These are phyloP conservation scores for Ascochyta lentis DNA, from an alignment of 2,329 filamentous ascomycete genomes.

Conservation along the genomic window DNA sequence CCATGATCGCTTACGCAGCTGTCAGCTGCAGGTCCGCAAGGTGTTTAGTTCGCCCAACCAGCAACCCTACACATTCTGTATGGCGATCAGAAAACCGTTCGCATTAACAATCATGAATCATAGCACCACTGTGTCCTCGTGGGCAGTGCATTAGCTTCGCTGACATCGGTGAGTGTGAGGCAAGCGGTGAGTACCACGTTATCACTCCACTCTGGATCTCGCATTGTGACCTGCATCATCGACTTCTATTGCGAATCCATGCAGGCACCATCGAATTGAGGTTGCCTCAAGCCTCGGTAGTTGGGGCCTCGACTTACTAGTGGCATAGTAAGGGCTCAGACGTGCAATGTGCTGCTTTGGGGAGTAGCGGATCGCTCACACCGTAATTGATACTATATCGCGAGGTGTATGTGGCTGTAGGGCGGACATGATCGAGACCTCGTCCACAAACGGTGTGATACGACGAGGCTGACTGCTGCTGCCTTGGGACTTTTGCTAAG, in stretches of 20 bases:
- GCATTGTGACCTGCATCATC: conserved; percentile 16
- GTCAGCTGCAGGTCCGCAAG: conserved; percentile 37
- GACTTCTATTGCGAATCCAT: conserved; percentile 8
- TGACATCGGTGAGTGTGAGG: conserved; percentile 17
- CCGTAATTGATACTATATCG: neutral
- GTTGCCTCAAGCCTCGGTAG: neutral
- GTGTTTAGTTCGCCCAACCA: conserved; percentile 18
- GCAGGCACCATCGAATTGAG: conserved; percentile 12
- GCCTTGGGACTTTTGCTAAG: conserved; percentile 22
- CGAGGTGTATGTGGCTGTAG: conserved; percentile 8
- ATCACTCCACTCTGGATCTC: conserved; percentile 14
- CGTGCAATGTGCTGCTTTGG: conserved; percentile 1
- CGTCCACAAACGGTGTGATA: conserved; percentile 24
- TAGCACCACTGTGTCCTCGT: conserved; percentile 21
- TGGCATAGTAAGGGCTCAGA: neutral
- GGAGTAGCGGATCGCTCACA: neutral
- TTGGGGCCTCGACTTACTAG: neutral
- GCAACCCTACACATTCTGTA: conserved; percentile 5
- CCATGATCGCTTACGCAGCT: conserved; percentile 17
- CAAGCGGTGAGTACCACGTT: conserved; percentile 12
- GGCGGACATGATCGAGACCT: conserved; percentile 1
- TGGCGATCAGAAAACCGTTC: conserved; percentile 17
- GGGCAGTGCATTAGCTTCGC: conserved; percentile 17
- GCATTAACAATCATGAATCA: conserved; percentile 28
- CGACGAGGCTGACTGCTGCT: conserved; percentile 19